Evolutionary conservation across 306 rosid species (phyloP).

Genomic region (Cicer judaicum): DNA sequence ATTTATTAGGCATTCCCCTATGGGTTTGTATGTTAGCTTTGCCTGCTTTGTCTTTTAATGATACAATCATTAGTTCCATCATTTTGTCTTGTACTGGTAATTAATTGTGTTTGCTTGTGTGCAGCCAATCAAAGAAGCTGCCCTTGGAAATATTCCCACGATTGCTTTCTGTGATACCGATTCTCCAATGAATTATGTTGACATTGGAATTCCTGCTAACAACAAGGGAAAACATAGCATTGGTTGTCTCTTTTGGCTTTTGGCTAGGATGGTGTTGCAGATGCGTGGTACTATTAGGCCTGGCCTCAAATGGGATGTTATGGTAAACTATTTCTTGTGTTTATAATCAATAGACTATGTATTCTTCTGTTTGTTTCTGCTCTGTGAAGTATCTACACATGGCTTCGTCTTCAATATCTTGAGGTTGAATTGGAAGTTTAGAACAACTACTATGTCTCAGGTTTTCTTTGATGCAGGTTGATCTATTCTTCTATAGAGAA

Average conservation of each 20-base stretch:
- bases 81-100: too few species aligned
- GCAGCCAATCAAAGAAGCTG: conserved; percentile 94
- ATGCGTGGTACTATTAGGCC: conserved; percentile 81
- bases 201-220: conserved; percentile 92
- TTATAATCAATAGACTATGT: background rate
- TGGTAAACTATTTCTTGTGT: conserved; percentile 53
- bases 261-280: conserved; percentile 92
- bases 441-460: conserved; percentile 16
- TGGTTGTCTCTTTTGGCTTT: conserved; percentile 91
- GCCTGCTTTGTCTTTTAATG: background rate
- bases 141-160: conserved; percentile 90
- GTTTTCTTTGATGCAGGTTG: conserved; percentile 60
- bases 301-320: conserved; percentile 84
- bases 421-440: background rate
- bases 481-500: conserved; percentile 86
- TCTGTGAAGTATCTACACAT: conserved; percentile 27
- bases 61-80: too few species aligned
- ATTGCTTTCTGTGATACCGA: conserved; percentile 95
- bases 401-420: too few species aligned
- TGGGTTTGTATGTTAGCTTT: background rate
- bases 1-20: background rate
- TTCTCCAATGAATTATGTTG: conserved; percentile 86
- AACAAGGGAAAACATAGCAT: conserved; percentile 94
- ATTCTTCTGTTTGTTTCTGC: background rate
- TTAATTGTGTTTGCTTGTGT: conserved; percentile 1